A percentile compares a stretch with the other conserved stretches of the same genome.
These are phyloP conservation scores for Epichloe aotearoae DNA, from an alignment of 2,329 filamentous ascomycete genomes.

Conservation along the genomic window DNA sequence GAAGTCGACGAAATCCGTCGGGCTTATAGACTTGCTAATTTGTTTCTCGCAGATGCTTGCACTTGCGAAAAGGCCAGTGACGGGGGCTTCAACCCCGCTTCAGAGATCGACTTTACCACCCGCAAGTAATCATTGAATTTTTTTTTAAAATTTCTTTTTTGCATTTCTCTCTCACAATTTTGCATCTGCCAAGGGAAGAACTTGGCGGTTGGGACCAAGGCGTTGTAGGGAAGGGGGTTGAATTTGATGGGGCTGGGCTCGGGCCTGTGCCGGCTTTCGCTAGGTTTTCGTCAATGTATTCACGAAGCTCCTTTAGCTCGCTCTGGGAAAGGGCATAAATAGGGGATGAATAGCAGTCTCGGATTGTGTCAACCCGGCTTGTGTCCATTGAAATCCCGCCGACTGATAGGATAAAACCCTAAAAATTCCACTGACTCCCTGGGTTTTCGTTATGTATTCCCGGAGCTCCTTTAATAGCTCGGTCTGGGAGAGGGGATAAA, in stretches of 20 bases:
- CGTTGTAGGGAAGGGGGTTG: background rate
- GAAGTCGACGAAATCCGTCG: background rate
- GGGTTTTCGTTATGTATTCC: too few relatives aligned
- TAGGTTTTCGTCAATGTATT: too few relatives aligned
- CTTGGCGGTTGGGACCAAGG: background rate
- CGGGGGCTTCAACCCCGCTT: conserved; percentile 44
- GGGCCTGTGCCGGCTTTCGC: background rate
- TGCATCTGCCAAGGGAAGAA: background rate
- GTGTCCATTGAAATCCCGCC: too few relatives aligned
- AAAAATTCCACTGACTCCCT: too few relatives aligned
- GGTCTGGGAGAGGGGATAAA: too few relatives aligned
- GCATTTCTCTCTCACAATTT: background rate
- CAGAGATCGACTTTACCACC: conserved; percentile 83
- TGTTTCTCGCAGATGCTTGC: conserved; percentile 42
- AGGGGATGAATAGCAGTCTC: too few relatives aligned
- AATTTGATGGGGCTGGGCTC: background rate
- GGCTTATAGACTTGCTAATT: conserved; percentile 6
- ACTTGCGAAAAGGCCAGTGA: conserved; percentile 68
- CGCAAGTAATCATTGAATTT: conserved; percentile 28
- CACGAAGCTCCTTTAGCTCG: too few relatives aligned
- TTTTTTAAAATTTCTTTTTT: too few relatives aligned
- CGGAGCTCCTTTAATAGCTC: too few relatives aligned
- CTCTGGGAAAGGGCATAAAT: too few relatives aligned
- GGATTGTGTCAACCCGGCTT: too few relatives aligned
- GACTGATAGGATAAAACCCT: too few relatives aligned